Base-by-base conservation (phyloP, 805 yeast species). In the Jamesozyma piceae region DNA sequence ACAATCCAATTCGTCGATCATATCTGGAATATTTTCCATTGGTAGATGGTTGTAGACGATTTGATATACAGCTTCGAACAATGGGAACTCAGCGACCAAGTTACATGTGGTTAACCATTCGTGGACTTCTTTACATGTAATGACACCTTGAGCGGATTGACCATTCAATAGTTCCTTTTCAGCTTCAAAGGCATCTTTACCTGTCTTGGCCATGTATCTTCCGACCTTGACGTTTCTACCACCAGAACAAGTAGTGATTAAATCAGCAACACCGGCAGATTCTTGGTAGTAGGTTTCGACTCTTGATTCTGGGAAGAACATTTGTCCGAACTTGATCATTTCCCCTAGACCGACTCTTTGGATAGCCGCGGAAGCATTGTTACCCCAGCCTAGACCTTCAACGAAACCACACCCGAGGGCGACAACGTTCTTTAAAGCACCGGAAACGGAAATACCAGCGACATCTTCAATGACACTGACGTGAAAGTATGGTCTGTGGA, bases 361-460 rank as follows among this genome's bases (percentile, higher is more conserved):
- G 57, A 92, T 80, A 36, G 97, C 98, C 43, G 97, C 82, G 66
- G 90, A 88, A 51, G 98, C 97, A 63, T 92, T 92, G 67, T 88
- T 95, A 65, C 98, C 98, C 98, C 98, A 92, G 49, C 95, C 95
- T 49, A 85, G 74, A 55, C 98, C 98, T 66, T 87, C 95, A 49
- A 90, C 97, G 62, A 92, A 85, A 44, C 98, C 98, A 47, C 94
- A 96, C 50, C 95, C 94, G 59, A 88, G 72, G 30, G 98, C 98
- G 49, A 90, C 90, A 41, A 92, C 85, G 67, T 92, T 92, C 71
- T 92, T 92, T 66, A 92, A 75, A 10, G 98, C 98, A 62, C 98
- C 98, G 35, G 95, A 94, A 47, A 92, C 77, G 2, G 96, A 86
- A 45, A 88, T 92, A 63, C 98, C 98, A 20, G 94, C 94, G 43